Conservation (phyloP, 2,329 filamentous ascomycete species). For the Ampelomyces quisqualis region DNA sequence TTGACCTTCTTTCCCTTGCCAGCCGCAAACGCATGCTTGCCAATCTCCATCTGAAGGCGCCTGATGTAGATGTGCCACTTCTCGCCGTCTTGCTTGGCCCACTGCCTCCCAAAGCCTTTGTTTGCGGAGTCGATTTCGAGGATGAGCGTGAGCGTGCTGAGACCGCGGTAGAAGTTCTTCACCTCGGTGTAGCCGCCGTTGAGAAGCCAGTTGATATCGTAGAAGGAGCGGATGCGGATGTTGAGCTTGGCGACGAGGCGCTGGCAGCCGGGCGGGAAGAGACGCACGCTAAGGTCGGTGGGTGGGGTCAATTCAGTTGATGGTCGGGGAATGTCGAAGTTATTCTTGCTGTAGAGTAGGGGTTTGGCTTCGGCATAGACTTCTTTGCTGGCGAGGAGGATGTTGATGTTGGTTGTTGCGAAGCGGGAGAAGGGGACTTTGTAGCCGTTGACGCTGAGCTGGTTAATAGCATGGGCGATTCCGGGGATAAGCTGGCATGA, state of each 20-base stretch:
- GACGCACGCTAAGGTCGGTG: conserved; percentile 22
- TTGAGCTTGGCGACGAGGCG: conserved; percentile 19
- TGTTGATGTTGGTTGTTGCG: conserved; percentile 18
- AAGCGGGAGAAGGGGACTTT: conserved; percentile 21
- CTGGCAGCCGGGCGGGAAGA: conserved; percentile 24
- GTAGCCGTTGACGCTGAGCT: conserved; percentile 14
- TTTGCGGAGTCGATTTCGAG: conserved; percentile 21
- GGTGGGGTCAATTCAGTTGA: conserved; percentile 21
- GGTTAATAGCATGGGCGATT: conserved; percentile 23
- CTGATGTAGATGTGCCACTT: conserved; percentile 21
- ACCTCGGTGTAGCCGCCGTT: conserved; percentile 19
- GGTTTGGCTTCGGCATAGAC: conserved; percentile 46
- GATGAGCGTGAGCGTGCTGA: conserved; percentile 21
- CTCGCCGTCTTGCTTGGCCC: conserved; percentile 15
- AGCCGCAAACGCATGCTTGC: conserved; percentile 12
- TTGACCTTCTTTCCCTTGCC: conserved; percentile 4
- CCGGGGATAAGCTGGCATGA: conserved; percentile 24
- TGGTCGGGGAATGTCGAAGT: conserved; percentile 34
- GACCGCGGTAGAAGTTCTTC: conserved; percentile 24
- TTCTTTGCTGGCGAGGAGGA: conserved; percentile 42
- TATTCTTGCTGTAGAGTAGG: conserved; percentile 46
- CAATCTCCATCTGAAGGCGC: conserved; percentile 16
- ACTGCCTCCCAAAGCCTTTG: conserved; percentile 19
- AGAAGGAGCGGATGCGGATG: conserved; percentile 24
- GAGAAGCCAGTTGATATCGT: conserved; percentile 25